Evolutionary conservation across 495 filamentous ascomycete genomes (phyloP).

Genomic region (Trichoderma gamsii): DNA sequence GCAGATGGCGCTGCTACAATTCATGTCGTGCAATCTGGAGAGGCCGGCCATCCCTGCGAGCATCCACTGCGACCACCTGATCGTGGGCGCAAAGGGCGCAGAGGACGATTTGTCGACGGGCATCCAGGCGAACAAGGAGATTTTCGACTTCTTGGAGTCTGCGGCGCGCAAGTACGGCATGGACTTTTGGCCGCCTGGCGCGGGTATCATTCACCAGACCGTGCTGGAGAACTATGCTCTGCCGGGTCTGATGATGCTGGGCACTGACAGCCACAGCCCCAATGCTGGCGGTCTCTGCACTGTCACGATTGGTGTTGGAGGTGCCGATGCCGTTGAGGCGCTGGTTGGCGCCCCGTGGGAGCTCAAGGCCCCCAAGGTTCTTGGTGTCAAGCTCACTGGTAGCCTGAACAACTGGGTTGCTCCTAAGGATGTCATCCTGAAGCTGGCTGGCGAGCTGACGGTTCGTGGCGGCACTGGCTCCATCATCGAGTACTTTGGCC

Average conservation of each 20-base stretch:
- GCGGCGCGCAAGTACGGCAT: constrained; percentile 95
- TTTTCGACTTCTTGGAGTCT: constrained; percentile 94
- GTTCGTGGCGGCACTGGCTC: constrained; percentile 93
- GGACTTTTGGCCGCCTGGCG: constrained; percentile 97
- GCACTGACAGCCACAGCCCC: constrained; percentile 95
- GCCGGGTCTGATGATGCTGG: constrained; percentile 98
- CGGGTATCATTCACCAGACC: constrained; percentile 98
- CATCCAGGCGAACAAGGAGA: constrained; percentile 89
- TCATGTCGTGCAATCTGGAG: constrained; percentile 92
- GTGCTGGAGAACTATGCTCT: constrained; percentile 98
- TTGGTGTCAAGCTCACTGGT: constrained; percentile 82
- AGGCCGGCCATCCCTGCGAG: constrained; percentile 93
- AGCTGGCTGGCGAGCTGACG: constrained; percentile 82
- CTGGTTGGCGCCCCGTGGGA: constrained; percentile 97
- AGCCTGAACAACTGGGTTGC: constrained; percentile 82
- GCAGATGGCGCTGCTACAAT: constrained; percentile 96
- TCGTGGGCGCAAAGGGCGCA: constrained; percentile 87
- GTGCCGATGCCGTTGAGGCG: constrained; percentile 95
- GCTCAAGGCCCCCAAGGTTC: constrained; percentile 82
- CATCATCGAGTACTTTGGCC: constrained; percentile 85
- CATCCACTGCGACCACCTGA: constrained; percentile 99
- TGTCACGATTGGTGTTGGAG: constrained; percentile 95
- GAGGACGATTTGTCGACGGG: constrained; percentile 80
- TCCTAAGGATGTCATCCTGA: constrained; percentile 91
- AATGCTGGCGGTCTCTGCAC: constrained; percentile 90